A percentile compares a stretch with the other conserved stretches of the same genome.
Evolutionary conservation across 805 yeast species (phyloP).

Genomic region (Candida insectorum): DNA sequence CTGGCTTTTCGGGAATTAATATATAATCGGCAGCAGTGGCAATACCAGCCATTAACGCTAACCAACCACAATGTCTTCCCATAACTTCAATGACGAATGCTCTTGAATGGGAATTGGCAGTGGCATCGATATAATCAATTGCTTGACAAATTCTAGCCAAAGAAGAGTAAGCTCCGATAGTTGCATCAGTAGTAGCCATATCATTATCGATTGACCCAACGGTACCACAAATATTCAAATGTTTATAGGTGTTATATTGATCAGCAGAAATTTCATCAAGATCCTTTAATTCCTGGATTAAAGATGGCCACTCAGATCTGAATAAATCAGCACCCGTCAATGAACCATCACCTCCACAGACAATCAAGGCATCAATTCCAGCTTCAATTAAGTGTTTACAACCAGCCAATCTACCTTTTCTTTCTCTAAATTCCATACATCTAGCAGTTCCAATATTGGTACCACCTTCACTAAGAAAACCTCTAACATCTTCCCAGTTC

Average conservation of each 20-base stretch:
- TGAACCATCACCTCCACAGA: constrained; percentile 99
- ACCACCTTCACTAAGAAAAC: constrained; percentile 91
- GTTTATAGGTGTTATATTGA: constrained; percentile 58
- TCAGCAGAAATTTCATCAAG: constrained; percentile 55
- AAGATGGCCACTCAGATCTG: constrained; percentile 91
- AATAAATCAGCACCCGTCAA: constrained; percentile 95
- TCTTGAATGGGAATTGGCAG: constrained; percentile 94
- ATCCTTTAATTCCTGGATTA: constrained; percentile 66
- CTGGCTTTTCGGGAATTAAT: constrained; percentile 93
- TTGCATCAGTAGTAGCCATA: constrained; percentile 95
- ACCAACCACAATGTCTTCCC: constrained; percentile 99
- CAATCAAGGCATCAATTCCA: constrained; percentile 93
- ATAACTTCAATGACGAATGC: constrained; percentile 98
- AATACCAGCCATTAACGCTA: constrained; percentile 95
- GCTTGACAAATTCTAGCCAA: constrained; percentile 89
- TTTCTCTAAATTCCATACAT: constrained; percentile 78
- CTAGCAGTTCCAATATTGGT: constrained; percentile 96
- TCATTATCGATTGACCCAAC: constrained; percentile 98
- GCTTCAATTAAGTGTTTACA: constrained; percentile 79
- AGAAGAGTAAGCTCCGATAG: constrained; percentile 95
- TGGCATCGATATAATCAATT: constrained; percentile 95
- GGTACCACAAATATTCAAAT: constrained; percentile 83
- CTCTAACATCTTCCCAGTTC: constrained; percentile 94
- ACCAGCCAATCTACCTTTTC: constrained; percentile 78
- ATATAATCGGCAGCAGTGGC: constrained; percentile 95